Base-by-base conservation (phyloP, 2,329 filamentous ascomycete genomes). In the Trichothecium sympodiale region DNA sequence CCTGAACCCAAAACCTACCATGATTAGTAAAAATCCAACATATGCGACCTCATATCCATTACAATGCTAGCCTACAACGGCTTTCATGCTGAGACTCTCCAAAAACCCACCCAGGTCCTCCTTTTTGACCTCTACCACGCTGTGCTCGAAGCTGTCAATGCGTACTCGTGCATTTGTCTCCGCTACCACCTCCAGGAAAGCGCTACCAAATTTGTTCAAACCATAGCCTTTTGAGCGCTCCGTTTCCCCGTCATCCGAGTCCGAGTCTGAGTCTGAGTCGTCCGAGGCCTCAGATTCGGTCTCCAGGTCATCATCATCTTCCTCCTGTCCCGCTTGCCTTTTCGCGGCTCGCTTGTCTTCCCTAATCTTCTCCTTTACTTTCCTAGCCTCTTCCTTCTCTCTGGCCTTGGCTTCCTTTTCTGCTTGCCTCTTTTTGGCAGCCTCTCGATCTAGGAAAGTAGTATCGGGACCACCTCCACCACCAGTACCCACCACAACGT, bases 131-230 rank as follows among this genome's bases (percentile, higher is more conserved):
- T 98, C 91, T 32, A 96, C 88, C 7, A 96, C 91, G 51, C 86
- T 94, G 56, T 94, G 85, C 60, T 98, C 91, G 51, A 98, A 98
- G 56, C 84, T 93, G 59, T 98, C 91, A 53, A 95, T 93, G 41
- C 87, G 69, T 15, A 96, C 87, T 13, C 88, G 65, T 1, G 89
- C 85, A 40, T 80, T 91, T 13, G 89, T 96, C 65, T 95, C 86
- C 35, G 81, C 75, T 3, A 94, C 83, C 1, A 96, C 91, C 52
- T 94, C 87, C 55, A 95, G 87, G 57, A 98, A 98, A 3, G 91
- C 89, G 49, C 81, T 87, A 7, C 91, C 91, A 51, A 98, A 98
- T 34, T 83, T 77, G 59, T 96, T 98, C 35, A 84, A 63, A 2
- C 88, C 82, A 36, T 83, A 82, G 1, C 81, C 79, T 41, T 74